Evolutionary conservation across 208 protist species (phyloP), one percentile per base, ranked within the genome.

Genomic region (Trypanosoma mega): DNA sequence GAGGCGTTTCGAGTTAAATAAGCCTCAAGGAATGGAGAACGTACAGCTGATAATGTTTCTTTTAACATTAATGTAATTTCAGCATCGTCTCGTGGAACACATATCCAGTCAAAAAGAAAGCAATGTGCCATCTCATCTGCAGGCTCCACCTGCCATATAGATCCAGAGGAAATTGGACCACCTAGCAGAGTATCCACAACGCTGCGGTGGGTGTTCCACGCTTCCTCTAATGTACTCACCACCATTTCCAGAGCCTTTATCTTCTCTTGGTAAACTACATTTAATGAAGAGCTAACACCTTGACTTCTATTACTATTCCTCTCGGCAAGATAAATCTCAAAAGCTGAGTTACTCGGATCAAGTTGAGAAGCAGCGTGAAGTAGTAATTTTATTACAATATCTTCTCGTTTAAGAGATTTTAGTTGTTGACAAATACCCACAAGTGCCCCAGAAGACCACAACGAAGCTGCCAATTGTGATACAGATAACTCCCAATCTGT

Each of bases 51-150:
- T 20, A 96, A 72, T 2, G 86, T 90, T 14, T 86, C 80, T 5
- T 74, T 79, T n/a, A 96, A 70, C 58, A 70, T 68, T 44, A 70
- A 63, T 26, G 67, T 58, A 11, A 87, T 78, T 12, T 53, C 63
- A 4, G 47, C 27, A 63, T 93, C 85, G 3, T 87, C 73, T 18
- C 90, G 83, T 0, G 82, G 85, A 9, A 76, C 68, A 36, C 68
- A 76, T 44, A 96, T 68, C 82, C 87, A 96, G 59, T 90, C 86
- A 57, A 96, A 90, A 31, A 96, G 70, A 47, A 83, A 86, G 60
- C 76, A 89, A 65, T 96, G 90, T 12, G 86, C 74, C 50, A 91
- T 73, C 71, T 92, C 82, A 46, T 96, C 90, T n/a, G 63, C 67
- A 24, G 86, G 80, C 66, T 96, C 90, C 21, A 93, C 56, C 31